Percentiles rank a stretch among this genome's conserved stretches.
Conservation (phyloP, 2,329 filamentous ascomycete species). For the Fusarium azukiicola region DNA sequence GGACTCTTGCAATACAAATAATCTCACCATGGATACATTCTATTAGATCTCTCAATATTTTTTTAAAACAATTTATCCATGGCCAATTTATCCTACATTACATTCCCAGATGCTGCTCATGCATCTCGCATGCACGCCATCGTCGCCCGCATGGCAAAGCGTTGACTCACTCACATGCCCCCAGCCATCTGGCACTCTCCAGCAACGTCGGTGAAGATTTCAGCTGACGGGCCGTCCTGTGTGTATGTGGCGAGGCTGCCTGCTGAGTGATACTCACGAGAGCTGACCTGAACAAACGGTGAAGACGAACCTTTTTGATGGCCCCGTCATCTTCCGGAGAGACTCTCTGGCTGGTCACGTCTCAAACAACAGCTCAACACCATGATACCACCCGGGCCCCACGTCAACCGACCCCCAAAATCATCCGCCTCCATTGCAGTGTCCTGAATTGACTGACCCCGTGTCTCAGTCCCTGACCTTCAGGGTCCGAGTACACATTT, state of each 20-base stretch:
- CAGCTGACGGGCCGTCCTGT: conserved; percentile 34
- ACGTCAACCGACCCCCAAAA: conserved; percentile 47
- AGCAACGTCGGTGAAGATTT: conserved; percentile 43
- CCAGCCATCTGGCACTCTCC: conserved; percentile 26
- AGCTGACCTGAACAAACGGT: conserved; percentile 27
- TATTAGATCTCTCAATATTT: not conserved
- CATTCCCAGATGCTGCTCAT: conserved; percentile 15
- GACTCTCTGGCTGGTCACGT: conserved; percentile 35
- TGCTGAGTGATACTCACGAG: conserved; percentile 36
- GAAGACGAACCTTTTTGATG: conserved; percentile 12
- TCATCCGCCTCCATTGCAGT: conserved; percentile 53
- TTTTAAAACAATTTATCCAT: not conserved
- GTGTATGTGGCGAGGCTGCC: conserved; percentile 43
- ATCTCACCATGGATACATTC: not conserved
- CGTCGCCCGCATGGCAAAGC: conserved; percentile 28
- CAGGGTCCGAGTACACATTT: conserved; percentile 46
- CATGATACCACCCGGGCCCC: conserved; percentile 37
- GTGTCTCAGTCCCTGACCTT: conserved; percentile 17
- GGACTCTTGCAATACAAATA: not conserved
- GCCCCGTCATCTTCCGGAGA: not conserved
- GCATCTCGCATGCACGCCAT: conserved; percentile 39
- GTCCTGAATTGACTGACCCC: conserved; percentile 9
- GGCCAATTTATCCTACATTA: not conserved
- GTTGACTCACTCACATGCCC: conserved; percentile 47
- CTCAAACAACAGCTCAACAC: conserved; percentile 37